Evolutionary conservation across 441 rosid genomes (phyloP), one percentile per base, ranked within the genome.

Genomic region (Bocquillonia castaneifolia): DNA sequence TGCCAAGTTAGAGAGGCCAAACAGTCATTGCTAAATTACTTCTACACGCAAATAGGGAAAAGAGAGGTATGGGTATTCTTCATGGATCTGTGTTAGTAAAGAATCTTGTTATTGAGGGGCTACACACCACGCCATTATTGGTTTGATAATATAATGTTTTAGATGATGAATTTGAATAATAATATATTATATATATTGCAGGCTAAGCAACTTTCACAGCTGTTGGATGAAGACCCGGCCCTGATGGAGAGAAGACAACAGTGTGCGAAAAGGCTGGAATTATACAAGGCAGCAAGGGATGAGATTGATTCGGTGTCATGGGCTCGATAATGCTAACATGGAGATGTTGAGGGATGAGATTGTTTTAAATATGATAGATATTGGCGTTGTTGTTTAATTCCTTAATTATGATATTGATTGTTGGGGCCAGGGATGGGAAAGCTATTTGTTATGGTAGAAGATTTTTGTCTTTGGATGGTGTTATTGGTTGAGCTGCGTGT

Each of bases 301-400:
- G 98, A 93, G 83, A 79, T 93, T 12, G 98, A 91, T 77, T 85
- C 93, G 1, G 98, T 91, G 51, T 82, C 97, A 54, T 93, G 97
- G 98, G 79, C 74, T 3, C 88, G 96, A 71, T 90, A 85, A 67
- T 18, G 15, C 15, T 42, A 42, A 5, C 6, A 36, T 36, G n/a
- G n/a, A n/a, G n/a, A n/a, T n/a, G n/a, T n/a, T n/a, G n/a, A 36
- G 40, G 40, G 40, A 36, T 36, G 40, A 36, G 40, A 36, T 36
- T 36, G 40, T 48, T 55, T 67, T 55, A n/a, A n/a, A n/a, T n/a
- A n/a, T n/a, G n/a, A n/a, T n/a, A n/a, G n/a, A n/a, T n/a, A n/a
- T n/a, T n/a, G n/a, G n/a, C n/a, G 52, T 37, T 34, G n/a, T 5
- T 12, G n/a, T 22, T 14, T 22, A 0, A 9, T 63, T 5, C 23